phyloP scores from a whole-genome alignment of 1,284 basidiomycete genomes.

The Pisolithus thermaeus region DNA sequence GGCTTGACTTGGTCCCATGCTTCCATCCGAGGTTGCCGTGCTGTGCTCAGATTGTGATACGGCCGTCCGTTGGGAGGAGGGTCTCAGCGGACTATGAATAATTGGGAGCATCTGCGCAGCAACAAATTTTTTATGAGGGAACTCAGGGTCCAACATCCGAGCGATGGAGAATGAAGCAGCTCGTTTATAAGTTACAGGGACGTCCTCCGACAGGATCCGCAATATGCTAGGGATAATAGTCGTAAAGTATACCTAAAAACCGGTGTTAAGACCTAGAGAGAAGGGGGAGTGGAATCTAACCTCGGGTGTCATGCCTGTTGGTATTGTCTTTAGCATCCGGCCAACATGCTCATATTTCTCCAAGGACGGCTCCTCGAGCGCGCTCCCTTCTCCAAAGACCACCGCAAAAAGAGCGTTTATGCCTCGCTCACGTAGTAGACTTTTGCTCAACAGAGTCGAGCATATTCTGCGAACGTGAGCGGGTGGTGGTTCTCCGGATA shows the following conservation, averaged over 20 bases:
- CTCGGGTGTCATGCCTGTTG: conserved; percentile 45
- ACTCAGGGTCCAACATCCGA: conserved; percentile 45
- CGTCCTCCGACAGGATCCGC: conserved; percentile 37
- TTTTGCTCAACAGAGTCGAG: conserved; percentile 55
- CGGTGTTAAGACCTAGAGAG: background rate
- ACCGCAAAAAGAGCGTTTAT: conserved; percentile 61
- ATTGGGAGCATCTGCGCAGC: conserved; percentile 36
- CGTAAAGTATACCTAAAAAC: conserved; percentile 53
- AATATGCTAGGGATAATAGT: conserved; percentile 52
- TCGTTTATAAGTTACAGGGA: conserved; percentile 44
- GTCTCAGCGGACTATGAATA: conserved; percentile 42
- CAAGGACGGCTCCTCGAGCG: conserved; percentile 41
- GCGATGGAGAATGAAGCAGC: conserved; percentile 67
- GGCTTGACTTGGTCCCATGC: conserved; percentile 30
- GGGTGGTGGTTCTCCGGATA: conserved; percentile 40
- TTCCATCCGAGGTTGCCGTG: conserved; percentile 1
- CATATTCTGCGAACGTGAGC: conserved; percentile 53
- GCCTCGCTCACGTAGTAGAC: conserved; percentile 63
- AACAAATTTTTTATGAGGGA: conserved; percentile 28
- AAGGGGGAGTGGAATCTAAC: conserved; percentile 32
- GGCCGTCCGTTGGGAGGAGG: background rate
- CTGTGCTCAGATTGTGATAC: background rate
- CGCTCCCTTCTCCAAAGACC: conserved; percentile 58
- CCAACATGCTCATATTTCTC: conserved; percentile 67
- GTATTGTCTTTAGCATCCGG: conserved; percentile 50